Percentiles rank a stretch among this genome's conserved stretches.
Evolutionary conservation across 768 basidiomycete genomes (phyloP).

Genomic region (Russula virescens): DNA sequence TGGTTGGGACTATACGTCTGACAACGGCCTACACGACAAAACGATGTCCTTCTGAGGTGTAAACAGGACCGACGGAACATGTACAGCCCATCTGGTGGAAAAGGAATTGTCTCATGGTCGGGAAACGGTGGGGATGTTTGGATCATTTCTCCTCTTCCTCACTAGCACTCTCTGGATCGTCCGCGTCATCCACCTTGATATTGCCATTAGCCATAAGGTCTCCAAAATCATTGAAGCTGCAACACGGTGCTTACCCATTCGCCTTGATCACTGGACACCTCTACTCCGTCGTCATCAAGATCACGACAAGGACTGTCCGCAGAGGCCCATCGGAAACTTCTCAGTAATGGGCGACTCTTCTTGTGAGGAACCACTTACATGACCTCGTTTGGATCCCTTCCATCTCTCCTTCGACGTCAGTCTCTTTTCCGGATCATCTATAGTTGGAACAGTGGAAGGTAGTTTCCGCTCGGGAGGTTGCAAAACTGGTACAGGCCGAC

Average conservation of each 20-base stretch:
- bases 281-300: constrained; percentile 13
- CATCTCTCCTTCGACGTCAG: constrained; percentile 10
- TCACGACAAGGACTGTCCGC: constrained; percentile 7
- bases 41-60: too few species aligned
- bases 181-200: background rate
- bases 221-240: background rate
- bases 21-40: too few species aligned
- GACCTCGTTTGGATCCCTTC: constrained; percentile 9
- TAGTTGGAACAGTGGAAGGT: constrained; percentile 12
- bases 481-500: constrained; percentile 17
- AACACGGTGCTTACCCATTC: constrained; percentile 8
- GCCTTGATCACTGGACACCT: background rate
- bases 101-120: too few species aligned
- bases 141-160: too few species aligned
- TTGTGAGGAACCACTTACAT: background rate
- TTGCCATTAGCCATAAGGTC: background rate
- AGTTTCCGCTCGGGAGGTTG: constrained; percentile 7
- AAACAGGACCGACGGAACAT: too few species aligned
- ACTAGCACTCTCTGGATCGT: background rate
- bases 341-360: background rate
- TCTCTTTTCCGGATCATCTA: constrained; percentile 4
- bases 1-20: too few species aligned
- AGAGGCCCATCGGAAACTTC: constrained; percentile 6
- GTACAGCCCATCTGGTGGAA: too few species aligned
- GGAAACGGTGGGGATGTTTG: too few species aligned